Base-by-base conservation (phyloP, 129 eudicot species). In the Scalesia atractyloides region DNA sequence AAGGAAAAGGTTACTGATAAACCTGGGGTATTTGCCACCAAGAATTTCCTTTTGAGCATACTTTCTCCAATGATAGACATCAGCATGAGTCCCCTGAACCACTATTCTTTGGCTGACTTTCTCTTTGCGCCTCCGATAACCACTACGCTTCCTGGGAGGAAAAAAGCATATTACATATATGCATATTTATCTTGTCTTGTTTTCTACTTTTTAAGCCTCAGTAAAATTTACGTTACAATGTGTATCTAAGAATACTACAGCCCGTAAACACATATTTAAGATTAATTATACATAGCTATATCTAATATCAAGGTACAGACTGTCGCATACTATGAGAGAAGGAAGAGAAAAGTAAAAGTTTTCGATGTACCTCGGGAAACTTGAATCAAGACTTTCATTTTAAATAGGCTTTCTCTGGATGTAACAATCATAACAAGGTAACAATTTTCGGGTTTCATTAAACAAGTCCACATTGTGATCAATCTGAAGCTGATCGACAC, bases 61-160 rank as follows among this genome's bases (percentile, higher is more conserved):
- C 9, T 70, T 54, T 10, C 66, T 18, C 75, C 75, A 70, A 6
- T 2, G 4, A 70, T 70, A 39, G 8, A 69, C 77, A 62, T 73
- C 77, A 62, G 48, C 37, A 30, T 6, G 37, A 47, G 0, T 37
- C 33, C n/a, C 7, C 33, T 1, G 33, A 57, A 8, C 48, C n/a
- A 1, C 53, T 11, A 74, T 22, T 15, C 8, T 26, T 43, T 0
- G 64, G 71, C 17, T 36, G 22, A 13, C 54, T 74, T 7, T 5
- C 24, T 13, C 3, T 19, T 5, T 17, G 53, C 2, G 39, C 54
- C 11, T 47, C 14, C 13, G 0, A 18, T 2, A 18, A 14, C 6
- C 48, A 14, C 14, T 0, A 9, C 11, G 11, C 15, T 33, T 34
- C 48, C 52, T 54, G 61, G 14, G 10, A 54, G 50, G 2, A 63